Conservation (phyloP, 352 stramenopile genomes). For the Thalassiosira ordinaria region DNA sequence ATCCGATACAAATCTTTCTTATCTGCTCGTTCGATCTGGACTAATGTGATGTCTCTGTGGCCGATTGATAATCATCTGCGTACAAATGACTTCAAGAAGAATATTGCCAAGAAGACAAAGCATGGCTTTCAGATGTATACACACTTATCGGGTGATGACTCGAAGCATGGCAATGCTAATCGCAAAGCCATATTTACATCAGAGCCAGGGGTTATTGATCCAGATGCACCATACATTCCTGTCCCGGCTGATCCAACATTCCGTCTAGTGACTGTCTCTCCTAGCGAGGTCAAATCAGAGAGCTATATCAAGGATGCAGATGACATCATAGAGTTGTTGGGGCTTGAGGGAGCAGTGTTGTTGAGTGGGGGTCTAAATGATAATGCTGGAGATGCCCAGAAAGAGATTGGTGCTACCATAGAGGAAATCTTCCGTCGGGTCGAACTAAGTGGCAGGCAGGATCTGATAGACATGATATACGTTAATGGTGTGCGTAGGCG, state of each 20-base stretch:
- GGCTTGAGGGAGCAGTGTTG: background rate
- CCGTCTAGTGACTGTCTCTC: background rate
- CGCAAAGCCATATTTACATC: background rate
- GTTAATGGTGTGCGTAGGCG: background rate
- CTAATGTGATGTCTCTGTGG: background rate
- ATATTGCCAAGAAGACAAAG: background rate
- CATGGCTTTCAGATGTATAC: background rate
- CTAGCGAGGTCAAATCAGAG: background rate
- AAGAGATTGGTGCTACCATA: background rate
- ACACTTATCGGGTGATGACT: background rate
- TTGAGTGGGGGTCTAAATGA: background rate
- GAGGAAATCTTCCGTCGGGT: background rate
- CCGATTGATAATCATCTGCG: background rate
- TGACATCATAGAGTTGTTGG: background rate
- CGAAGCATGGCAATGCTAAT: background rate
- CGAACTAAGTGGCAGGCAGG: background rate
- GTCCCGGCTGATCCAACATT: background rate
- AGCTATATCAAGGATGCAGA: background rate
- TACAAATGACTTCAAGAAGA: background rate
- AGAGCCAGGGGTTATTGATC: too few species aligned
- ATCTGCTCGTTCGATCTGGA: background rate
- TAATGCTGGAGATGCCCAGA: background rate
- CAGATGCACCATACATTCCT: too few species aligned
- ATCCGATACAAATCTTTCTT: background rate
- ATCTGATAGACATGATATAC: background rate